phyloP scores from a whole-genome alignment of 306 rosid genomes.

The Dryas alaskensis region DNA sequence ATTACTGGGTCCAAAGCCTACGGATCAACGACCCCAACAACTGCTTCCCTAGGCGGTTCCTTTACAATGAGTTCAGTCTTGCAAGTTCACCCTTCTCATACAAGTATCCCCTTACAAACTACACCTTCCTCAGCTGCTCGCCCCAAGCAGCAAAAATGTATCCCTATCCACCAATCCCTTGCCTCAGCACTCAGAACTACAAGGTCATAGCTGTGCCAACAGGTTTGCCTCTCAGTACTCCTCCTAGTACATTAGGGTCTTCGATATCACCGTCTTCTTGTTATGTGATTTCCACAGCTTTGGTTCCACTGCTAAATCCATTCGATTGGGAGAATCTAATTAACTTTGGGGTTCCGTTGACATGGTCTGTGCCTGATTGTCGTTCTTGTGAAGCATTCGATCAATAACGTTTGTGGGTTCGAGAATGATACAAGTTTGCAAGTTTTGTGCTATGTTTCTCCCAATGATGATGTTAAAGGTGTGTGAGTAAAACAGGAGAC shows the following conservation, averaged over 20 bases:
- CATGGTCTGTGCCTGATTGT: not conserved
- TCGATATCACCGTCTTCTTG: not conserved
- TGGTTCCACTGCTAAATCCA: not conserved
- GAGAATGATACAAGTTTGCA: not conserved
- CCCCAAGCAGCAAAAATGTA: not conserved
- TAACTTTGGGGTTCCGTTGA: not conserved
- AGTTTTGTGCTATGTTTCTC: no score
- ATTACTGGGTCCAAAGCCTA: no score
- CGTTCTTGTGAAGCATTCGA: not conserved
- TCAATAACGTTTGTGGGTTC: not conserved
- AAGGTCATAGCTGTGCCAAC: not conserved
- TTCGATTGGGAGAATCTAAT: not conserved
- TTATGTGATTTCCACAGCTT: not conserved
- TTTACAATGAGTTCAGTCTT: constrained; percentile 2
- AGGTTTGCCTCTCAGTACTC: not conserved
- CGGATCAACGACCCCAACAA: no score
- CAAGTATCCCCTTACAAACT: not conserved
- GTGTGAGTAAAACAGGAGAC: no score
- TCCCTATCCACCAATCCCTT: not conserved
- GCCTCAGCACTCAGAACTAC: not conserved
- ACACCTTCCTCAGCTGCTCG: not conserved
- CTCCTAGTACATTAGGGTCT: not conserved
- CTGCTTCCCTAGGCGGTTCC: no score
- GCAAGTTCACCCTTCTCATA: constrained; percentile 20
- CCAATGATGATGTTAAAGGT: no score